These are phyloP conservation scores for Saccharomyces mikatae DNA, from an alignment of 805 yeast genomes.

Conservation along the genomic window DNA sequence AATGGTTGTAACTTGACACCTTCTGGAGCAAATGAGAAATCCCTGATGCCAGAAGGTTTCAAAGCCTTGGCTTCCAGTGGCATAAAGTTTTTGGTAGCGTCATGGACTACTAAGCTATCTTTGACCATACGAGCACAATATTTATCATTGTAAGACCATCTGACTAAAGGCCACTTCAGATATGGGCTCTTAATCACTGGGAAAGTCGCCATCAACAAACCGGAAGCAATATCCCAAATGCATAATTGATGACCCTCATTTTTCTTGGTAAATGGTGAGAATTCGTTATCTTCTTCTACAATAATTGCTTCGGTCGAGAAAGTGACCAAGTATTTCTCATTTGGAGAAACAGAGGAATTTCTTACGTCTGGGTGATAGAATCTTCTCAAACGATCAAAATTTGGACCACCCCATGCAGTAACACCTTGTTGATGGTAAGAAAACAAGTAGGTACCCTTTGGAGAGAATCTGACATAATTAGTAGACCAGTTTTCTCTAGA, in stretches of 20 bases:
- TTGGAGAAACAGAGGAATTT: slow-evolving; percentile 85
- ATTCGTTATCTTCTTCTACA: slow-evolving; percentile 51
- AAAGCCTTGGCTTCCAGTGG: slow-evolving; percentile 79
- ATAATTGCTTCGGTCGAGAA: slow-evolving; percentile 79
- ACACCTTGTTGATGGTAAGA: slow-evolving; percentile 92
- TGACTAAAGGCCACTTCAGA: slow-evolving; percentile 91
- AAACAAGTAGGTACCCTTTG: slow-evolving; percentile 81
- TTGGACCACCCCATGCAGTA: slow-evolving; percentile 90
- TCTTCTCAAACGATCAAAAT: slow-evolving; percentile 63
- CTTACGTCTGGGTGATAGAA: slow-evolving; percentile 85
- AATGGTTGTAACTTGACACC: slow-evolving; percentile 60
- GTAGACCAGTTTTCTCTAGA: slow-evolving; percentile 83
- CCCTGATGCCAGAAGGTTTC: slow-evolving; percentile 75
- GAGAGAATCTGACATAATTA: slow-evolving; percentile 82
- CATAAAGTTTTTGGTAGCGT: slow-evolving; percentile 61
- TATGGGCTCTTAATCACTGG: slow-evolving; percentile 66
- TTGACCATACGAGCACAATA: slow-evolving; percentile 95
- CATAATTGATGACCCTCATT: slow-evolving; percentile 90
- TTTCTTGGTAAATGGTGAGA: slow-evolving; percentile 76
- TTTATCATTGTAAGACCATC: slow-evolving; percentile 89
- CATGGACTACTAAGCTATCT: slow-evolving; percentile 85
- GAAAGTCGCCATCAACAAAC: slow-evolving; percentile 80
- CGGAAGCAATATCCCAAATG: slow-evolving; percentile 83
- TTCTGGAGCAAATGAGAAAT: slow-evolving; percentile 93
- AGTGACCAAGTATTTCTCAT: slow-evolving; percentile 83